phyloP scores from a whole-genome alignment of 257 asterid species.

The Solanum megistacrolobum region DNA sequence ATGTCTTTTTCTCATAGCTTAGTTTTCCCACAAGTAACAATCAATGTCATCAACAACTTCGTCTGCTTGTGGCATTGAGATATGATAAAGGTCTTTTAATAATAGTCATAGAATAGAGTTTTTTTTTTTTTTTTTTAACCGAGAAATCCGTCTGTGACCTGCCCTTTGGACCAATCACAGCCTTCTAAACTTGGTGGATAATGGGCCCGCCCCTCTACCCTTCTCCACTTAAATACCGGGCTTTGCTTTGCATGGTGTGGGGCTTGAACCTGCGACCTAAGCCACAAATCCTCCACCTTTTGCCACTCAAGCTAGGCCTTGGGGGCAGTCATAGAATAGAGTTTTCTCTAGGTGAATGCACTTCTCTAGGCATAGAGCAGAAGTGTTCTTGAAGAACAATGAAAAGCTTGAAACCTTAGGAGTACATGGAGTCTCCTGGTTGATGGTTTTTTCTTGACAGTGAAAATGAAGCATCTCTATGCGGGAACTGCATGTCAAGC shows the following conservation, averaged over 20 bases:
- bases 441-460: background rate
- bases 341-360: background rate
- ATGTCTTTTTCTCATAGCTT: background rate
- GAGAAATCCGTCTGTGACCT: too few relatives aligned
- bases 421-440: background rate
- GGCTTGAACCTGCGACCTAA: too few relatives aligned
- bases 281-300: too few relatives aligned
- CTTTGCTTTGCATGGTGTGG: too few relatives aligned
- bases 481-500: background rate
- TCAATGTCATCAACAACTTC: background rate
- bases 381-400: background rate
- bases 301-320: too few relatives aligned
- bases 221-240: too few relatives aligned
- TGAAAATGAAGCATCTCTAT: background rate
- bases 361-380: background rate
- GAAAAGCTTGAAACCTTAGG: background rate
- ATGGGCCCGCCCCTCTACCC: too few relatives aligned
- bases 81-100: background rate
- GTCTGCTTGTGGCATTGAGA: background rate
- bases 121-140: too few relatives aligned
- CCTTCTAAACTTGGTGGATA: too few relatives aligned
- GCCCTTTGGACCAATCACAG: too few relatives aligned
- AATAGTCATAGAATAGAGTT: background rate
- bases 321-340: background rate
- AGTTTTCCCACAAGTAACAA: background rate